Conservation (phyloP, 2,329 filamentous ascomycete species). For the Akanthomyces dipterigenus region DNA sequence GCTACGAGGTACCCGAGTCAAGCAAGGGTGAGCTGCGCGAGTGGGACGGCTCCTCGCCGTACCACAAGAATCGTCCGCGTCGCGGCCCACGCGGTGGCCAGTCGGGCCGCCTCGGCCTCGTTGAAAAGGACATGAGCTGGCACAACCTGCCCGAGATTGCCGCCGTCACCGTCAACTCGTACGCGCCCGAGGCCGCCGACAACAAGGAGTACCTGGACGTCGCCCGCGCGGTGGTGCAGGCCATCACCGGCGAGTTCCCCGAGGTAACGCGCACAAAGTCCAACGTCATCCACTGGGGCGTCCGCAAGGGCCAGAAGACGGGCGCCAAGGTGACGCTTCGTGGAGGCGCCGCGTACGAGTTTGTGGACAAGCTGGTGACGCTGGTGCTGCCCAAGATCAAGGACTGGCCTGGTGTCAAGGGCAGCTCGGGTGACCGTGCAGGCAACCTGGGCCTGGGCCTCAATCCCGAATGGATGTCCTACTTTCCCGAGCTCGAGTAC, state of each 20-base stretch:
- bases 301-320: slow-evolving; percentile 63
- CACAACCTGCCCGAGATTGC: slow-evolving; percentile 78
- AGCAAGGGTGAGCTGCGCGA: slow-evolving; percentile 61
- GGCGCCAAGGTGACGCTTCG: slow-evolving; percentile 71
- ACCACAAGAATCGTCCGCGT: slow-evolving; percentile 84
- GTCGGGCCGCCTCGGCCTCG: slow-evolving; percentile 56
- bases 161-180: slow-evolving; percentile 73
- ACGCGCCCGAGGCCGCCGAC: slow-evolving; percentile 60
- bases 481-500: slow-evolving; percentile 90
- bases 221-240: slow-evolving; percentile 75
- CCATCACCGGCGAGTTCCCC: slow-evolving; percentile 73
- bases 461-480: slow-evolving; percentile 63
- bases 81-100: slow-evolving; percentile 73
- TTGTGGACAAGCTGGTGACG: slow-evolving; percentile 83
- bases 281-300: slow-evolving; percentile 68
- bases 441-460: slow-evolving; percentile 86
- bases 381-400: slow-evolving; percentile 92
- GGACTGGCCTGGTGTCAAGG: slow-evolving; percentile 72
- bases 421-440: slow-evolving; percentile 69
- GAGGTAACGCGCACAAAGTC: slow-evolving; percentile 61
- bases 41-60: slow-evolving; percentile 89
- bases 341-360: slow-evolving; percentile 80
- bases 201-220: slow-evolving; percentile 74
- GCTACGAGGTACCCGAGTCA: slow-evolving; percentile 47
- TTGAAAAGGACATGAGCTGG: slow-evolving; percentile 72